A percentile compares a stretch with the other conserved stretches of the same genome.
Conservation (phyloP, 2,329 filamentous ascomycete genomes). For the Pseudogymnoascus sp. region DNA sequence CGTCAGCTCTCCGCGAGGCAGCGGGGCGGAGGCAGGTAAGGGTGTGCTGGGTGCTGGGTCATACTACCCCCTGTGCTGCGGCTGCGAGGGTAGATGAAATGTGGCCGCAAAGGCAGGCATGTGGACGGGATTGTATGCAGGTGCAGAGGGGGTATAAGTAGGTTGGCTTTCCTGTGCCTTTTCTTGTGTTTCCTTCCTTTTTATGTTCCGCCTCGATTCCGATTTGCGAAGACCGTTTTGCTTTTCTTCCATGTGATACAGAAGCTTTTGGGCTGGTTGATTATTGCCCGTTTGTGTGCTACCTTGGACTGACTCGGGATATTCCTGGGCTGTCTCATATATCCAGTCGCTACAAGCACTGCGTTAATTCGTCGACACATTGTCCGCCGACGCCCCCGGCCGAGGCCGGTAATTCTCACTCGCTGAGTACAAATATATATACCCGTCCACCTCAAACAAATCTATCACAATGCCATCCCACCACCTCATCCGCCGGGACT, state of each 20-base stretch:
- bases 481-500: constrained; percentile 26
- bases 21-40: not conserved
- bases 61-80: not conserved
- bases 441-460: not conserved
- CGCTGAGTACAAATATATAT: not conserved
- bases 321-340: not conserved
- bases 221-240: not conserved
- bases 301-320: not conserved
- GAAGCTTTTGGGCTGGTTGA: not conserved
- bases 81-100: not conserved
- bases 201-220: not conserved
- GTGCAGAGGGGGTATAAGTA: not conserved
- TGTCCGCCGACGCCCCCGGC: not conserved
- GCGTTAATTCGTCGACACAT: not conserved
- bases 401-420: not conserved
- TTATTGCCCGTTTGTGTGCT: no score
- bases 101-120: not conserved
- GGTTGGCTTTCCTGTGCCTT: not conserved
- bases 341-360: constrained; percentile 1
- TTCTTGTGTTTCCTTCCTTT: not conserved
- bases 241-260: not conserved
- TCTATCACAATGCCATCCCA: constrained; percentile 24
- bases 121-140: not conserved
- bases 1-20: not conserved
- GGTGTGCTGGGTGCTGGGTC: not conserved